These are phyloP conservation scores for Vairimorpha apis DNA, from an alignment of 371 early-diverging fungal genomes.

Conservation along the genomic window DNA sequence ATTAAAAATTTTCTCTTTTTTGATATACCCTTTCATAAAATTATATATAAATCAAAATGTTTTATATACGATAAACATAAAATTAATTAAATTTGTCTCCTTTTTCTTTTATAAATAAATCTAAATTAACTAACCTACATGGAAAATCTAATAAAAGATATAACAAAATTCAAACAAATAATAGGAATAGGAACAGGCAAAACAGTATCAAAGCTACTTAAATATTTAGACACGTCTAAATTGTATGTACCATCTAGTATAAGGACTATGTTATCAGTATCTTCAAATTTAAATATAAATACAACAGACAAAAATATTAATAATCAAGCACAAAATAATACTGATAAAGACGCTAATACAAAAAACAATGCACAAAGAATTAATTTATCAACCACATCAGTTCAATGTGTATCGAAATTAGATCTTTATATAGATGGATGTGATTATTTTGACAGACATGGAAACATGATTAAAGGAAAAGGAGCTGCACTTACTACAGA, in stretches of 20 bases:
- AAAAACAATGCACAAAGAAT: too few relatives aligned
- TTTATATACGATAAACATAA: too few relatives aligned
- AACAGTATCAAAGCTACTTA: conserved; percentile 43
- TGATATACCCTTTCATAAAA: too few relatives aligned
- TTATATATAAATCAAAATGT: too few relatives aligned
- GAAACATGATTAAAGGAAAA: conserved; percentile 57
- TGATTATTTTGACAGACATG: conserved; percentile 54
- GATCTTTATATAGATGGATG: conserved; percentile 62
- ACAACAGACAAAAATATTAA: too few relatives aligned
- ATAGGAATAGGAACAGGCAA: conserved; percentile 57
- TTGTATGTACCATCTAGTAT: conserved; percentile 33
- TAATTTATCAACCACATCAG: not conserved
- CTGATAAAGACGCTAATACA: too few relatives aligned
- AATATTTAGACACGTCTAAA: not conserved
- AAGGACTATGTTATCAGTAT: conserved; percentile 9
- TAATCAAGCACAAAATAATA: too few relatives aligned
- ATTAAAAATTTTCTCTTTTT: too few relatives aligned
- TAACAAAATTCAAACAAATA: not conserved
- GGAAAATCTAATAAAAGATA: not conserved
- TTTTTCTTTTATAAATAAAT: not conserved
- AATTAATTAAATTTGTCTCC: too few relatives aligned
- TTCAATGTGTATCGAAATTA: not conserved
- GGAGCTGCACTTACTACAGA: conserved; percentile 58
- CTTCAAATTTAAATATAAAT: too few relatives aligned
- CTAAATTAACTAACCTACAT: too few relatives aligned